Percentiles rank a stretch among this genome's conserved stretches.
phyloP scores from a whole-genome alignment of 305 asterid genomes.

The Striga hermonthica region DNA sequence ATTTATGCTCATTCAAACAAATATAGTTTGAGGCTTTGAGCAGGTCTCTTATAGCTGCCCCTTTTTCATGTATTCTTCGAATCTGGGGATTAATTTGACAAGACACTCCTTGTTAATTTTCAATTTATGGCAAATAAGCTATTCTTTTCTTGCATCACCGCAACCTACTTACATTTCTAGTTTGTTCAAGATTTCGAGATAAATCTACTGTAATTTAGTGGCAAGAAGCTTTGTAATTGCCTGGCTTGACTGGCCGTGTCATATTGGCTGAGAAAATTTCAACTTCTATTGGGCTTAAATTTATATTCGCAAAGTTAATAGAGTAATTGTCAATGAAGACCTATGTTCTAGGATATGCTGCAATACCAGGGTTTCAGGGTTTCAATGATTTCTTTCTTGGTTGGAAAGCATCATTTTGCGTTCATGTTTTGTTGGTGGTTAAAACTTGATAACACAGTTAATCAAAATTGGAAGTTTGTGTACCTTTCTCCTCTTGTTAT shows the following conservation, averaged over 20 bases:
- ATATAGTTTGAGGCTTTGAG: too few species aligned
- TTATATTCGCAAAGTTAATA: background rate
- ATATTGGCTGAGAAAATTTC: background rate
- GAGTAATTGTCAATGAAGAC: conserved; percentile 9
- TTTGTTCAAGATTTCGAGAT: background rate
- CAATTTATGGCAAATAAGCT: background rate
- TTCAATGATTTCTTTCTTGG: too few species aligned
- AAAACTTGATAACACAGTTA: conserved; percentile 2
- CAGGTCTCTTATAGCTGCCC: too few species aligned
- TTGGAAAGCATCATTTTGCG: background rate
- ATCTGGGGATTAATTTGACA: background rate
- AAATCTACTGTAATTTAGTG: too few species aligned
- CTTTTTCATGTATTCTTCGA: background rate
- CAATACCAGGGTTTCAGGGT: conserved; percentile 2
- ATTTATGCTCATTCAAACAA: background rate
- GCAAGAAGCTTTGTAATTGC: background rate
- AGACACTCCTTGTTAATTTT: conserved; percentile 1
- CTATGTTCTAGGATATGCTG: background rate
- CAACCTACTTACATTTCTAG: background rate
- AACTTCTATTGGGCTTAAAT: background rate
- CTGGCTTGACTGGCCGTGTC: conserved; percentile 3
- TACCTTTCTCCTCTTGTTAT: background rate
- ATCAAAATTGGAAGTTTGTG: background rate
- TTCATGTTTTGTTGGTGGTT: background rate
- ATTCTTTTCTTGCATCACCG: background rate